Conservation (phyloP, 2,329 filamentous ascomycete species). For the Bipolaris sorokiniana region DNA sequence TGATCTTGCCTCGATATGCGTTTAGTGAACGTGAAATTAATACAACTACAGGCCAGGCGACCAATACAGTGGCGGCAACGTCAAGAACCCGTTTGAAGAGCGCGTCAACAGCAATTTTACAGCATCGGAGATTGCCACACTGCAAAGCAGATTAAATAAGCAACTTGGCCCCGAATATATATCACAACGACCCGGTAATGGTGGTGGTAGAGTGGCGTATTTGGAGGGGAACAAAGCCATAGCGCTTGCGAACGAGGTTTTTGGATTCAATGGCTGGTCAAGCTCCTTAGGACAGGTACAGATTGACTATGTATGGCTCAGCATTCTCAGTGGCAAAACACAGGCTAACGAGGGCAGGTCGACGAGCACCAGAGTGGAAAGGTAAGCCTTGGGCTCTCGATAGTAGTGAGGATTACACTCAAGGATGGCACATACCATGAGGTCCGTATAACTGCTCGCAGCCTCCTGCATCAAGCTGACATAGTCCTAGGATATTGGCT, state of each 20-base stretch:
- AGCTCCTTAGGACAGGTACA: conserved; percentile 94
- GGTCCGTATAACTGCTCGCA: conserved; percentile 42
- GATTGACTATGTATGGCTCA: conserved; percentile 78
- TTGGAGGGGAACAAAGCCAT: conserved; percentile 97
- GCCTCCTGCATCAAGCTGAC: conserved; percentile 11
- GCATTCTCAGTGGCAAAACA: neutral
- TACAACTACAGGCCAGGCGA: conserved; percentile 43
- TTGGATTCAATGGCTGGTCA: conserved; percentile 98
- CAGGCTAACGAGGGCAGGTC: conserved; percentile 55
- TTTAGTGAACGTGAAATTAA: conserved; percentile 21
- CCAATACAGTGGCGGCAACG: conserved; percentile 44
- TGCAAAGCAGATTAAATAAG: conserved; percentile 86
- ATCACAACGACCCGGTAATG: conserved; percentile 81
- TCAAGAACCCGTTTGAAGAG: conserved; percentile 82
- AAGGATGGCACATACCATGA: conserved; percentile 96
- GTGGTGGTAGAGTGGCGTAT: conserved; percentile 88
- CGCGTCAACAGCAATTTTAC: conserved; percentile 80
- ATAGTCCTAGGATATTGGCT: conserved; percentile 77
- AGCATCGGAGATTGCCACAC: conserved; percentile 84
- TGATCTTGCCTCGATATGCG: too few relatives aligned
- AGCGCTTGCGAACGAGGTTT: conserved; percentile 90
- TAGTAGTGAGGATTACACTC: conserved; percentile 87
- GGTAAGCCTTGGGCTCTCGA: conserved; percentile 84
- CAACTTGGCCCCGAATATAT: conserved; percentile 97
- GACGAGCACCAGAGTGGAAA: conserved; percentile 83